Percentiles rank a stretch among this genome's conserved stretches.
Conservation (phyloP, 371 early-diverging fungal genomes). For the Apophysomyces variabilis region DNA sequence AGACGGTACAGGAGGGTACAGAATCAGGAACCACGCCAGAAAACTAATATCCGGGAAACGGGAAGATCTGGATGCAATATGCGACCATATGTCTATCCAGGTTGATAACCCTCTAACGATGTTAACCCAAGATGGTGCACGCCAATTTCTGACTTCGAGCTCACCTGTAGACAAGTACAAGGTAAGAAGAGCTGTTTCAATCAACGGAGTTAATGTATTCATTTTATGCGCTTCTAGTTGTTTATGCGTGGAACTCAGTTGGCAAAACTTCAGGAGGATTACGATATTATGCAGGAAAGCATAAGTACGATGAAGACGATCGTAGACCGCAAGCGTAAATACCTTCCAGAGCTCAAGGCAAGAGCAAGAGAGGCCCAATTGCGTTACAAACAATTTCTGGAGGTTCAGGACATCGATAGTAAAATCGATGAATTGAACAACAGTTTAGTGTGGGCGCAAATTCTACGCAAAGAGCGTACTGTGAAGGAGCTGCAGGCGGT, state of each 20-base stretch:
- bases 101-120: conserved; percentile 93
- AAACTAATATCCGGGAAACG: conserved; percentile 72
- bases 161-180: conserved; percentile 85
- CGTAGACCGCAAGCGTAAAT: conserved; percentile 59
- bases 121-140: conserved; percentile 92
- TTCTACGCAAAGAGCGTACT: conserved; percentile 62
- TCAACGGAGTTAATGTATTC: neutral
- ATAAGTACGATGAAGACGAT: conserved; percentile 62
- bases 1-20: conserved; percentile 76
- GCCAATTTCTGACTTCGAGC: conserved; percentile 87
- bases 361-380: conserved; percentile 64
- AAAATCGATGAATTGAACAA: conserved; percentile 64
- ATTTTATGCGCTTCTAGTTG: conserved; percentile 42
- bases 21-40: conserved; percentile 67
- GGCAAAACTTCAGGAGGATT: conserved; percentile 75
- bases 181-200: conserved; percentile 27
- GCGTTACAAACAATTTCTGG: conserved; percentile 65
- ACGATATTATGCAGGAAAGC: conserved; percentile 66
- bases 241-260: conserved; percentile 91
- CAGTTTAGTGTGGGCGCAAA: conserved; percentile 80
- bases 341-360: conserved; percentile 64
- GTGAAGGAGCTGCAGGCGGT: conserved; percentile 34
- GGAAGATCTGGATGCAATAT: conserved; percentile 81
- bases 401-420: conserved; percentile 65
- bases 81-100: conserved; percentile 89